Evolutionary conservation across 495 filamentous ascomycete genomes (phyloP), one percentile per base, ranked within the genome.

Genomic region (Massariosphaeria phaeospora): DNA sequence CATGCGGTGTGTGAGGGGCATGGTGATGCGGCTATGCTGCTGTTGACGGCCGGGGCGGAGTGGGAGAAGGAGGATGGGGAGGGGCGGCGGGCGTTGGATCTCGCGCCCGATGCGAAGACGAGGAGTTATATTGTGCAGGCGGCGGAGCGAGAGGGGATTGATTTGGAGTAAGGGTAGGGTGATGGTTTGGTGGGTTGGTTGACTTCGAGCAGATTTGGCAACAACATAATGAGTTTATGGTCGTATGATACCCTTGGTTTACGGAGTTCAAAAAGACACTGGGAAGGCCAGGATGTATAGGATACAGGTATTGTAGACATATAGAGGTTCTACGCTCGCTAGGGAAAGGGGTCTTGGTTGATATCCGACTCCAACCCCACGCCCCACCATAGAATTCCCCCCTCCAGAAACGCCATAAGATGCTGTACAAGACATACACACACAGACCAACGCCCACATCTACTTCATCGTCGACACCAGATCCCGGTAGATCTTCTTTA

Each of bases 401-500:
- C n/a, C n/a, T n/a, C n/a, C n/a, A 41, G 9, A 23, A 29, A 55
- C 11, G 25, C 38, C 40, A 21, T 20, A n/a, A 2, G 41, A 51
- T n/a, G 40, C 49, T 25, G 13, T 23, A 13, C 27, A 24, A 85
- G 69, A 34, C 23, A 40, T 20, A n/a, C 24, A 7, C 11, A 21
- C 2, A 18, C 5, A 18, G 15, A 40, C 17, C 11, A 8, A 40
- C 8, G 17, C 18, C 41, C 25, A 3, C 31, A 18, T 38, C 49
- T 78, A 80, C 73, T 89, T 84, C 30, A 86, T 94, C 67, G 81
- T 81, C 70, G 93, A 87, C 34, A 94, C 85, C 69, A 98, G 69
- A 65, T 96, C 91, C 63, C 89, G 79, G 72, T 96, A 96, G 75
- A 98, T 91, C 54, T 84, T 82, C 75, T 98, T 98, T 65, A 97